Evolutionary conservation across 1,284 basidiomycete genomes (phyloP).

Genomic region (Trametes hirsuta): DNA sequence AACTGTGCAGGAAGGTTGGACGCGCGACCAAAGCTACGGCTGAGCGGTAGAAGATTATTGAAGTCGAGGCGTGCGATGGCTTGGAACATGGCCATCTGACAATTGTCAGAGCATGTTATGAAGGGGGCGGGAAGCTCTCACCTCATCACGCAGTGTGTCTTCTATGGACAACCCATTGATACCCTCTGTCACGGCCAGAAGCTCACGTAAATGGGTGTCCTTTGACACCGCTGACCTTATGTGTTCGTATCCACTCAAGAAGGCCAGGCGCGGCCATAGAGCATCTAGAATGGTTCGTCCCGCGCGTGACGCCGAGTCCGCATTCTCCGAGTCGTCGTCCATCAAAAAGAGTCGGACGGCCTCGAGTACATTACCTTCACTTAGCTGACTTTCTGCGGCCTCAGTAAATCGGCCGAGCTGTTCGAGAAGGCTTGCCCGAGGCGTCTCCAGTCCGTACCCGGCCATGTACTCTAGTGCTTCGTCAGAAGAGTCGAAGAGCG

Average conservation of each 20-base stretch:
- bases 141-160: constrained; percentile 20
- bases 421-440: constrained; percentile 54
- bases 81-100: constrained; percentile 44
- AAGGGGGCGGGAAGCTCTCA: background rate
- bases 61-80: constrained; percentile 35
- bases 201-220: background rate
- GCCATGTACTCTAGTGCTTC: constrained; percentile 62
- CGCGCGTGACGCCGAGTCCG: background rate
- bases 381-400: constrained; percentile 59
- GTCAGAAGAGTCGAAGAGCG: constrained; percentile 54
- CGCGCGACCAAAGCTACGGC: constrained; percentile 29
- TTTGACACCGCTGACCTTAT: background rate
- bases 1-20: constrained; percentile 39
- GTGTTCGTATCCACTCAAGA: background rate
- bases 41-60: constrained; percentile 33
- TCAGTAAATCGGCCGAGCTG: constrained; percentile 47
- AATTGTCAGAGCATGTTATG: background rate
- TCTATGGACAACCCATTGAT: background rate
- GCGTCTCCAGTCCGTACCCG: constrained; percentile 55
- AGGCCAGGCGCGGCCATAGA: background rate
- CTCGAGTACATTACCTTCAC: constrained; percentile 50
- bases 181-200: background rate
- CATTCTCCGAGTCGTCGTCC: constrained; percentile 27
- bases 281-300: background rate
- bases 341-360: constrained; percentile 52